These are phyloP conservation scores for Sarocladium oryzae DNA, from an alignment of 2,329 filamentous ascomycete species.

Conservation along the genomic window DNA sequence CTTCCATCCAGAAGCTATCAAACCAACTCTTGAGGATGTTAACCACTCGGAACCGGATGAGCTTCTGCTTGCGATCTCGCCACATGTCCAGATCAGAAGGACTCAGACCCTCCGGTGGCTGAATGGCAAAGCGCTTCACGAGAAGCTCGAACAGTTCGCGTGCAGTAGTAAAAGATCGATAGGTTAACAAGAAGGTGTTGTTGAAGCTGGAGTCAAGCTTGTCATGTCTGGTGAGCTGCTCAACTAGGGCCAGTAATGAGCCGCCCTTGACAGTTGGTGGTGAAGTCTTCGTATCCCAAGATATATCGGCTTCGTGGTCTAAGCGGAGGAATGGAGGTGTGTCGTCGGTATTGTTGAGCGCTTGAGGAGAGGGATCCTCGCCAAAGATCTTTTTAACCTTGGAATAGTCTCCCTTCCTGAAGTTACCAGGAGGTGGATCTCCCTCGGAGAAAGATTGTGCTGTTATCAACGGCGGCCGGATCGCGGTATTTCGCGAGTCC, in stretches of 20 bases:
- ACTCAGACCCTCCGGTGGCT: constrained; percentile 77
- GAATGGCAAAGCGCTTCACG: constrained; percentile 85
- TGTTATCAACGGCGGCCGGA: constrained; percentile 41
- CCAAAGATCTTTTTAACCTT: constrained; percentile 63
- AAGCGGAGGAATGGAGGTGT: constrained; percentile 77
- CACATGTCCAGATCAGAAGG: constrained; percentile 75
- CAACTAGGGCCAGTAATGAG: constrained; percentile 80
- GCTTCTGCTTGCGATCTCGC: constrained; percentile 92
- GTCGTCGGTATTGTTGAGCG: constrained; percentile 58
- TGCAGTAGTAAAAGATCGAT: constrained; percentile 88
- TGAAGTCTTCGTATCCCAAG: constrained; percentile 77
- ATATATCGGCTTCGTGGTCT: constrained; percentile 82
- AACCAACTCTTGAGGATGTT: constrained; percentile 99
- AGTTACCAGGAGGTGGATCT: constrained; percentile 42
- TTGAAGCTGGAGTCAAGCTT: constrained; percentile 94
- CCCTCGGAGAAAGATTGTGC: constrained; percentile 62
- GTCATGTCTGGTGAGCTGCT: constrained; percentile 93
- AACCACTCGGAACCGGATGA: constrained; percentile 90
- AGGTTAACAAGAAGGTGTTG: constrained; percentile 95
- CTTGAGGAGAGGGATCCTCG: constrained; percentile 51
- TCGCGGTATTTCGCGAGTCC: constrained; percentile 42
- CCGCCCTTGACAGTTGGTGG: constrained; percentile 79
- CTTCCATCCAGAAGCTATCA: constrained; percentile 98
- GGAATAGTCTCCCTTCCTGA: constrained; percentile 53
- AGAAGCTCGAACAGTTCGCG: constrained; percentile 88